phyloP scores from a whole-genome alignment of 2,329 filamentous ascomycete genomes.

The Pseudocercospora macadamiae region DNA sequence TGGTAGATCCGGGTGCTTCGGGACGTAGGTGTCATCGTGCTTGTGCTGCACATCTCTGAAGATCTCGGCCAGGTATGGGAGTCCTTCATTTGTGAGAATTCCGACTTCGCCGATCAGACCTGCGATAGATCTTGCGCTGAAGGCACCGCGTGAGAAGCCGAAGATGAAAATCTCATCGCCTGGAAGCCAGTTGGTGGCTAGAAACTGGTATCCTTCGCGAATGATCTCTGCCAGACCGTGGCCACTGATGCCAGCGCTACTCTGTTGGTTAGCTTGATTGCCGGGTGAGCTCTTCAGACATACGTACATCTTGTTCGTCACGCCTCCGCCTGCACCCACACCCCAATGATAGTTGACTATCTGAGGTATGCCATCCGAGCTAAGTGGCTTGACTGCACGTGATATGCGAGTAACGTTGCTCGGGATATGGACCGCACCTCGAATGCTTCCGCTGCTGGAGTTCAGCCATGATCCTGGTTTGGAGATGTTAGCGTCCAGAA shows the following conservation, averaged over 20 bases:
- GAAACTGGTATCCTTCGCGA: conserved; percentile 53
- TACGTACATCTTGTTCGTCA: conserved; percentile 43
- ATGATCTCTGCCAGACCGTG: conserved; percentile 44
- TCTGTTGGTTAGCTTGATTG: background rate
- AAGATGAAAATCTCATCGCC: conserved; percentile 56
- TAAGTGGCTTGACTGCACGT: conserved; percentile 53
- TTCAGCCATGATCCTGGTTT: conserved; percentile 51
- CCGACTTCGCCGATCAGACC: conserved; percentile 51
- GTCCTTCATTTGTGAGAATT: conserved; percentile 51
- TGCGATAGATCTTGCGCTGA: conserved; percentile 50
- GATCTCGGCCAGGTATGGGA: conserved; percentile 51
- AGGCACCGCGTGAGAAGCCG: conserved; percentile 54
- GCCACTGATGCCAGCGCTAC: conserved; percentile 21
- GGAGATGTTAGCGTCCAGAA: background rate
- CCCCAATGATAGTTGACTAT: conserved; percentile 56
- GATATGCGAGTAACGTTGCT: conserved; percentile 55
- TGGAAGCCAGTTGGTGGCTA: conserved; percentile 56
- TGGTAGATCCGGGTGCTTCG: conserved; percentile 50
- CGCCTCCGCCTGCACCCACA: conserved; percentile 49
- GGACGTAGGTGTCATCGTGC: conserved; percentile 47
- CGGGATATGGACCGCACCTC: conserved; percentile 47
- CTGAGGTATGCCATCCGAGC: conserved; percentile 53
- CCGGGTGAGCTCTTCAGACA: too few species aligned
- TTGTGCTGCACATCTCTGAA: conserved; percentile 50
- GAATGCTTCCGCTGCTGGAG: conserved; percentile 50